These are phyloP conservation scores for Fusarium sp. DNA, from an alignment of 2,329 filamentous ascomycete genomes.

Conservation along the genomic window DNA sequence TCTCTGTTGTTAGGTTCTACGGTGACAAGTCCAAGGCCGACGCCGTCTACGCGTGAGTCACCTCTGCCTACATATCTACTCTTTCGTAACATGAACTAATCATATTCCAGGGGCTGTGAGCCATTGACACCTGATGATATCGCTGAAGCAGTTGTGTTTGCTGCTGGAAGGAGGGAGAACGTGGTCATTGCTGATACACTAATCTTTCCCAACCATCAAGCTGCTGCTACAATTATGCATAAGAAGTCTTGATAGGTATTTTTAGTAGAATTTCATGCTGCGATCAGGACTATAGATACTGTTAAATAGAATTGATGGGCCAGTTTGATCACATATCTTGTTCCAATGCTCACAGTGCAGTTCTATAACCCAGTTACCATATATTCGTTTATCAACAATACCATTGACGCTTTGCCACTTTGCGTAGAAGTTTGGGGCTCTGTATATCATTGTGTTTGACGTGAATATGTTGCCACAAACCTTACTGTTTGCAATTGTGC, in stretches of 20 bases:
- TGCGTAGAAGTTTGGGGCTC: background rate
- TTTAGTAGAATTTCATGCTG: background rate
- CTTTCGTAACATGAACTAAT: background rate
- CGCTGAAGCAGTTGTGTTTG: conserved; percentile 89
- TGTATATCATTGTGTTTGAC: background rate
- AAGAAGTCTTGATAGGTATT: conserved; percentile 40
- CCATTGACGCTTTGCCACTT: background rate
- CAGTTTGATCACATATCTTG: background rate
- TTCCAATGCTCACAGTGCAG: background rate
- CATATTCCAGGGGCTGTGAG: conserved; percentile 70
- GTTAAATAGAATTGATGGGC: background rate
- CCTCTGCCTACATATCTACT: accelerated
- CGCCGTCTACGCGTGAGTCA: conserved; percentile 82
- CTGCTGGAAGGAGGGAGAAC: conserved; percentile 85
- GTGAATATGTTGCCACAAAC: background rate
- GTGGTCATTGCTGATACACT: conserved; percentile 90
- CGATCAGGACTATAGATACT: background rate
- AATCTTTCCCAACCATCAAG: conserved; percentile 87
- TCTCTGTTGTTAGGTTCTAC: conserved; percentile 86
- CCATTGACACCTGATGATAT: conserved; percentile 91
- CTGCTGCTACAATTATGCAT: conserved; percentile 42
- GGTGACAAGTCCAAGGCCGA: conserved; percentile 91
- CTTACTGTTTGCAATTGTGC: background rate
- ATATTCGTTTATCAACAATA: background rate
- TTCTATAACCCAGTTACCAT: background rate